phyloP scores from a whole-genome alignment of 352 stramenopile genomes.

The Phytophthora nicotianae region DNA sequence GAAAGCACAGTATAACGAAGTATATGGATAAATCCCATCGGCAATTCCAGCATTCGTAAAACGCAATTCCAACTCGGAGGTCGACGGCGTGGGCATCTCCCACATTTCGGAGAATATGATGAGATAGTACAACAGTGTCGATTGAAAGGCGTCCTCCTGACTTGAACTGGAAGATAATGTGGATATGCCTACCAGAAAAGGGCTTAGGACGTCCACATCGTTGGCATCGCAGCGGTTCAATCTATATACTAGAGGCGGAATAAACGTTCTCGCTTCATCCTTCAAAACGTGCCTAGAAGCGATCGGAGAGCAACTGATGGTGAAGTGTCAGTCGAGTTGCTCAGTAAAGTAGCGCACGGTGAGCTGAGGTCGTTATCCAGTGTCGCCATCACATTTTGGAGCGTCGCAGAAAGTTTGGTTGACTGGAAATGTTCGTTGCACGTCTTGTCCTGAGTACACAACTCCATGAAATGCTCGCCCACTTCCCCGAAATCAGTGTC shows the following conservation, averaged over 20 bases:
- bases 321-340: not conserved
- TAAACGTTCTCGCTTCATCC: not conserved
- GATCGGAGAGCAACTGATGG: not conserved
- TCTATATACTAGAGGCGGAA: not conserved
- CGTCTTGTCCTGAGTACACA: slow-evolving; percentile 18
- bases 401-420: slow-evolving; percentile 13
- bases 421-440: slow-evolving; percentile 29
- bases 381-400: slow-evolving; percentile 23
- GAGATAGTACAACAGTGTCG: not conserved
- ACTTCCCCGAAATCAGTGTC: slow-evolving; percentile 45
- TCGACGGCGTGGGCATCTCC: not conserved
- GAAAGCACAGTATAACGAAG: slow-evolving; percentile 25
- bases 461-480: slow-evolving; percentile 35
- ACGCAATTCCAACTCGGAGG: not conserved
- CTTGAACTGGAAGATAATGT: not conserved
- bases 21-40: not conserved
- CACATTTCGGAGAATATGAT: not conserved
- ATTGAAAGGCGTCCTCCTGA: not conserved
- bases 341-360: slow-evolving; percentile 28
- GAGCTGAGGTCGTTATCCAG: slow-evolving; percentile 37
- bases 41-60: not conserved
- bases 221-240: not conserved
- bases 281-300: not conserved
- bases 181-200: not conserved
- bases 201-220: not conserved